phyloP scores from a whole-genome alignment of 1,284 basidiomycete species.

The Ustilago sp. region DNA sequence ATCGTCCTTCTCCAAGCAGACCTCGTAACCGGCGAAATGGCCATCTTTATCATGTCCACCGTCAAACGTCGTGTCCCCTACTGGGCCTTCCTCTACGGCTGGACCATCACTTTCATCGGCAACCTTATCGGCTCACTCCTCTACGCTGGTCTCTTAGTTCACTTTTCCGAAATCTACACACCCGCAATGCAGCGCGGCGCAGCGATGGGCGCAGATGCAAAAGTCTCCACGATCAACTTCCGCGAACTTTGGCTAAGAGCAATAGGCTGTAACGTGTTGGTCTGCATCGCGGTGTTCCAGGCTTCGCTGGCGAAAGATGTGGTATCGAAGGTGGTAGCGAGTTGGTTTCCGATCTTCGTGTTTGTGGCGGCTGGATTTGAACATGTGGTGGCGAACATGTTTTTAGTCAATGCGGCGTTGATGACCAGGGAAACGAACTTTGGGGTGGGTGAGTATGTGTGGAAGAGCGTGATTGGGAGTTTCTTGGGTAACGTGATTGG shows the following conservation, averaged over 20 bases:
- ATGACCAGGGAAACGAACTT: conserved; percentile 58
- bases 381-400: conserved; percentile 73
- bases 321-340: conserved; percentile 78
- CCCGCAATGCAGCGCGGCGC: conserved; percentile 42
- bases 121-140: conserved; percentile 80
- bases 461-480: conserved; percentile 78
- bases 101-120: conserved; percentile 76
- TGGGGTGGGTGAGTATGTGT: conserved; percentile 75
- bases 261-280: conserved; percentile 83
- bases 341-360: conserved; percentile 83
- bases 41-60: conserved; percentile 59
- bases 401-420: conserved; percentile 78
- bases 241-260: conserved; percentile 78
- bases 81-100: conserved; percentile 64
- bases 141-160: conserved; percentile 76
- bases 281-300: conserved; percentile 84
- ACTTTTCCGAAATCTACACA: conserved; percentile 52
- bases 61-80: conserved; percentile 54
- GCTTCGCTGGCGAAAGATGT: conserved; percentile 79
- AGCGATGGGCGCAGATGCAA: conserved; percentile 36
- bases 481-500: conserved; percentile 80
- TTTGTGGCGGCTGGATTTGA: conserved; percentile 78
- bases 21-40: conserved; percentile 59
- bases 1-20: conserved; percentile 60
- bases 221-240: conserved; percentile 51